Base-by-base conservation (phyloP, 805 yeast species). In the Lipomyces yamadae region DNA sequence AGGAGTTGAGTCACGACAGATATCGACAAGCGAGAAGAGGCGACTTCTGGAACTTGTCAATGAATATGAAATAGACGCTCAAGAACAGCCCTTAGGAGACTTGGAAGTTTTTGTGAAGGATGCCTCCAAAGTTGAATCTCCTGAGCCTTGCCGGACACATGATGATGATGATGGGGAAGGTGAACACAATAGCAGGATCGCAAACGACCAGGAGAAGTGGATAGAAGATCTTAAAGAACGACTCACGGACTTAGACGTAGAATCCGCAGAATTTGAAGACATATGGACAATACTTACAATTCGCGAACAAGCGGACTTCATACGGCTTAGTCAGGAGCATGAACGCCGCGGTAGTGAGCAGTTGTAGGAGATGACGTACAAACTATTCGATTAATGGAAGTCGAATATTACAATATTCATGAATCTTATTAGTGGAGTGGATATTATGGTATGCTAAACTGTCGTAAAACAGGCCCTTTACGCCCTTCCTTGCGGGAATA, bases 261-360 rank as follows among this genome's bases (percentile, higher is more conserved):
- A 67, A 8, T 34, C 63, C 15, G 71, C 70, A 1, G 71, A 65
- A 13, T 67, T 68, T 57, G 65, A 67, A 11, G 61, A 61, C 4
- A n/a, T 68, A 11, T 68, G 71, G 71, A 45, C 55, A n/a, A 37
- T 68, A 7, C 60, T 67, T 13, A 68, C 71, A 10, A 37, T 66
- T 11, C 6, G 42, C 29, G 71, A 68, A 39, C 71, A 68, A 53
- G 70, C 71, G 3, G 71, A 68, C 37, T 68, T 68, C 48, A 32
- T 68, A 32, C 60, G 70, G 42, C 48, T 68, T 13, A 39, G 35
- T 33, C 42, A 59, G 32, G 64, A 52, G 58, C 66, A 63, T 33
- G 55, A 35, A 34, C 29, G 18, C 11, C 59, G 24, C 11, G 52
- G 55, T 8, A 15, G 42, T 48, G 63, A 54, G 35, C 39, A 24